Evolutionary conservation across 108 stramenopile species (phyloP), one percentile per base, ranked within the genome.

Genomic region (Pseudonitzschia multiseries): DNA sequence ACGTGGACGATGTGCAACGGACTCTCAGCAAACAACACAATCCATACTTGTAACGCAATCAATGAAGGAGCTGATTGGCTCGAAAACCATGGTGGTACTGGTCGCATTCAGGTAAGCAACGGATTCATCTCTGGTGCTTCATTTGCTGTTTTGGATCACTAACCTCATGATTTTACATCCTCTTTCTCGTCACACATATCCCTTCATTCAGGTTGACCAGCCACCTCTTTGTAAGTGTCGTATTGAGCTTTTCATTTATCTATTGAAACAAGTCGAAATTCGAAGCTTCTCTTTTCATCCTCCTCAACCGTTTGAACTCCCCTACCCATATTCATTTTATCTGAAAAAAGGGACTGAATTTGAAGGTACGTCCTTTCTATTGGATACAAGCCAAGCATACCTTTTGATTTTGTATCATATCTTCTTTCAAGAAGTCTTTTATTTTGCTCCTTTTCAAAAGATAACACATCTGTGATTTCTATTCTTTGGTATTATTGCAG

Each of bases 1-100:
- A 78, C 81, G 12, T 86, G 85, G 84, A 57, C 56, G 53, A 91
- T 91, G 89, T 91, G 89, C 78, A 82, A 85, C 69, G 86, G 86
- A 10, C 51, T 83, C 9, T 75, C 78, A 22, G 77, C 83, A 22
- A 43, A 62, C 36, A 82, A 82, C 52, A 82, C 82, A 1, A 85
- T 91, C 62, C 70, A 75, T 28, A 86, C 89, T 3, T 91, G 84
- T 81, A 91, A 91, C 77, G 87, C 85, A 26, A 67, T 72, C 26
- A 54, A 68, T 64, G 61, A 73, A 33, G 80, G 57, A 28, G 50
- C 52, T 46, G 46, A 65, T 14, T 90, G 84, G 84, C 65, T 89
- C 26, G 88, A 86, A 51, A 44, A 57, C 12, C 63, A 89, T 57
- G 87, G 87, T 41, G 78, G 75, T 31, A 77, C 42, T n/a, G 80